Evolutionary conservation across 345 rosid genomes (phyloP).

Genomic region (Linum usitatissimum): DNA sequence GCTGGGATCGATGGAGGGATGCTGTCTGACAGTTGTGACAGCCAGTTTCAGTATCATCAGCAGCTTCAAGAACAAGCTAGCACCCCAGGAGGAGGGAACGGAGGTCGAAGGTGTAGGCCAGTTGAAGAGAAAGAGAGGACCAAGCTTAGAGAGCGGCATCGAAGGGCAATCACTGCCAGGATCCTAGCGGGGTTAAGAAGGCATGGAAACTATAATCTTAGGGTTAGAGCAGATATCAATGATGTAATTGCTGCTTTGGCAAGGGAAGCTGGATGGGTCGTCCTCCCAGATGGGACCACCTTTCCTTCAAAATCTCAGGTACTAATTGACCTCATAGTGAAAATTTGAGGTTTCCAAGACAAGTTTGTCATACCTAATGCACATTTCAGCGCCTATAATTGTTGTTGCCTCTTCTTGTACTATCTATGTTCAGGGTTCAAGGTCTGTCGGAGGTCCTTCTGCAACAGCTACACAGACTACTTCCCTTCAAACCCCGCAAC

Average conservation of each 20-base stretch:
- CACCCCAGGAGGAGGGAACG: slow-evolving; percentile 58
- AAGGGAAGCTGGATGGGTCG: slow-evolving; percentile 99
- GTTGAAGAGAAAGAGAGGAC: slow-evolving; percentile 95
- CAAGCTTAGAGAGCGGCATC: slow-evolving; percentile 88
- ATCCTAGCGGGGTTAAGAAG: slow-evolving; percentile 89
- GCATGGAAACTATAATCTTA: slow-evolving; percentile 95
- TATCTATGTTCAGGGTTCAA: slow-evolving; percentile 48
- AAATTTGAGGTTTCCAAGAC: not conserved
- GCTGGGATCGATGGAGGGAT: slow-evolving; percentile 36
- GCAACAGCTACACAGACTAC: slow-evolving; percentile 40
- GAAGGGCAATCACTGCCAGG: slow-evolving; percentile 97
- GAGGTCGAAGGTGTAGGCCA: slow-evolving; percentile 67
- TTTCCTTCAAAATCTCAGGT: slow-evolving; percentile 96
- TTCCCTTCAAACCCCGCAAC: slow-evolving; percentile 58
- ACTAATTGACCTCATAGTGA: slow-evolving; percentile 6
- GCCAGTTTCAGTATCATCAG: slow-evolving; percentile 48
- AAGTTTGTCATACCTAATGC: not conserved
- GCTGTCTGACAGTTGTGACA: slow-evolving; percentile 34
- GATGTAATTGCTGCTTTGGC: slow-evolving; percentile 99
- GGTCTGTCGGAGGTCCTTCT: slow-evolving; percentile 53
- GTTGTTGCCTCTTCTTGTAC: slow-evolving; percentile 3
- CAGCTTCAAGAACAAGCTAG: slow-evolving; percentile 68
- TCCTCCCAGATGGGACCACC: slow-evolving; percentile 99
- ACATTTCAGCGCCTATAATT: not conserved
- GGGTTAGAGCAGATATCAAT: slow-evolving; percentile 98